These are phyloP conservation scores for Alnus glutinosa DNA, from an alignment of 306 rosid species.

Conservation along the genomic window DNA sequence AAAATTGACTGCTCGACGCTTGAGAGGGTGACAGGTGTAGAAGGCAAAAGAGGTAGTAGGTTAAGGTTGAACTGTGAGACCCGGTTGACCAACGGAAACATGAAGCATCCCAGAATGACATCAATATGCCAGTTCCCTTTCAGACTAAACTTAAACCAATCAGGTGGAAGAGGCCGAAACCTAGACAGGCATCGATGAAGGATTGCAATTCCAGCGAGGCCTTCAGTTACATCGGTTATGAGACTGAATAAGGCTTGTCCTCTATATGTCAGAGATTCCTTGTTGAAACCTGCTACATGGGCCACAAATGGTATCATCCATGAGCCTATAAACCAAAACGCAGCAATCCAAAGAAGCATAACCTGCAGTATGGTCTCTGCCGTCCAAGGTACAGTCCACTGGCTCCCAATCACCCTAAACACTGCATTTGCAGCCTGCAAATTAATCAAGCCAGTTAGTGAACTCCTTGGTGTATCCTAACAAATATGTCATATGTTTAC, in stretches of 20 bases:
- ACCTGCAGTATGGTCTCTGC: slow-evolving; percentile 94
- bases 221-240: slow-evolving; percentile 85
- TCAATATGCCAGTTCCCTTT: slow-evolving; percentile 86
- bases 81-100: slow-evolving; percentile 84
- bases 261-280: slow-evolving; percentile 75
- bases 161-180: slow-evolving; percentile 87
- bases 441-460: slow-evolving; percentile 14
- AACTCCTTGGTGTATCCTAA: slow-evolving; percentile 15
- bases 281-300: slow-evolving; percentile 68
- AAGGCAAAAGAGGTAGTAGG: slow-evolving; percentile 78
- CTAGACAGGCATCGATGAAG: slow-evolving; percentile 77
- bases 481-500: slow-evolving; percentile 13
- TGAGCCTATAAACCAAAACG: slow-evolving; percentile 95
- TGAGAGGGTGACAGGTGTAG: slow-evolving; percentile 72
- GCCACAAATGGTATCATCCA: slow-evolving; percentile 91
- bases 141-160: slow-evolving; percentile 85
- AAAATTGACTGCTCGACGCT: slow-evolving; percentile 89
- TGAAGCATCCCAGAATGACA: slow-evolving; percentile 81
- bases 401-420: slow-evolving; percentile 51
- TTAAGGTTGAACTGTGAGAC: slow-evolving; percentile 85
- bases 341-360: slow-evolving; percentile 90
- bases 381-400: slow-evolving; percentile 93
- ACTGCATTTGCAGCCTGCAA: slow-evolving; percentile 62
- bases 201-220: slow-evolving; percentile 79
- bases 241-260: slow-evolving; percentile 92